Evolutionary conservation across 768 basidiomycete genomes (phyloP), one percentile per base, ranked within the genome.

Genomic region (Boletellus ananiceps): DNA sequence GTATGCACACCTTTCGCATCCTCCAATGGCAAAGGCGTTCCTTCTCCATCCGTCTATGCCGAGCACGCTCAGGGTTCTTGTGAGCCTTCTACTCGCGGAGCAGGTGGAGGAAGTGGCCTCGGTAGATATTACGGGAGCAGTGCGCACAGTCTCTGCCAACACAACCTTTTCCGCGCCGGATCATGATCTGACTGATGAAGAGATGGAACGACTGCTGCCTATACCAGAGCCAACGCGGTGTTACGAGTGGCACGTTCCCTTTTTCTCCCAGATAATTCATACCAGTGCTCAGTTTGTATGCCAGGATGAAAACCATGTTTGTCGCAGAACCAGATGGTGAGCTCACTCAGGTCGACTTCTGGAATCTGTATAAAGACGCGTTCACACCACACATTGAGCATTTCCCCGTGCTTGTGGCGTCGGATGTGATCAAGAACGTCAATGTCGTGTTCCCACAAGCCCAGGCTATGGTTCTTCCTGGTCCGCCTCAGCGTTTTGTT

Each of bases 351-450:
- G 92, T 95, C 31, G 85, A 90, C 47, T 91, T 99, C 61, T 99
- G 95, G 94, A 91, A 82, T 49, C 76, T 93, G 12, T 99, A 99
- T 70, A 85, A 87, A 54, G 86, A 88, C 50, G 81, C 81, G 1
- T 96, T 97, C 59, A 69, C 78, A 1, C 80, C 82, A 1, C 76
- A 74, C 59, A 65, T 75, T 50, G 78, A 81, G 1, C 74, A 74
- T 47, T 73, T 80, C 49, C 78, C 80, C 11, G 63, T 91, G 38
- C 78, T 93, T 3, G 80, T 83, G 2, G 94, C 96, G 0, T 86
- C 90, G 1, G 95, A 99, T 38, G 89, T 96, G 42, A 97, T 99
- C 66, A 94, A 95, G 68, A 89, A 88, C 54, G 89, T 94, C 52
- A 90, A 81, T 42, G 70, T 80, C 9, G 86, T 93, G 23, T 95